Conservation (phyloP, 805 yeast genomes). For the Ogataea pignaliae region DNA sequence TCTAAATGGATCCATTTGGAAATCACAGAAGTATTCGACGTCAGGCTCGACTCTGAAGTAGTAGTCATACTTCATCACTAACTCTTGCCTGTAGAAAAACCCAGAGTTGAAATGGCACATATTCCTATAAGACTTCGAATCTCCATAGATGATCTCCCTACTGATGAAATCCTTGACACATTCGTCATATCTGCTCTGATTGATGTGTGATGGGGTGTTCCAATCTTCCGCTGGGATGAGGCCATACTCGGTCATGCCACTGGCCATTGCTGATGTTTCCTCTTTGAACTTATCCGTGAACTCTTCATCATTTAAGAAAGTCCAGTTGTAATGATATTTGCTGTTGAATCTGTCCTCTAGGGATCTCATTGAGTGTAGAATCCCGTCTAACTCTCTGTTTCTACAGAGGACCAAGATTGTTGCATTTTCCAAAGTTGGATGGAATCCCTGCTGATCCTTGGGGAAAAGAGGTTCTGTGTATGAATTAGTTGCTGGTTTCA, state of each 20-base stretch:
- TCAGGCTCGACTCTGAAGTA: constrained; percentile 97
- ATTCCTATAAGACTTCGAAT: constrained; percentile 68
- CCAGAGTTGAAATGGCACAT: constrained; percentile 97
- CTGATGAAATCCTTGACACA: constrained; percentile 40
- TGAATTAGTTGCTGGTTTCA: constrained; percentile 38
- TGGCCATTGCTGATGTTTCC: constrained; percentile 56
- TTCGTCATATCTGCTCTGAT: constrained; percentile 48
- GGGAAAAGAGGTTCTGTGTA: constrained; percentile 30
- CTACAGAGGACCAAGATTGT: constrained; percentile 84
- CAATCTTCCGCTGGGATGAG: constrained; percentile 65
- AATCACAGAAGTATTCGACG: constrained; percentile 83
- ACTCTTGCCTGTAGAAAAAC: constrained; percentile 74
- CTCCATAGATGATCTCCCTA: constrained; percentile 58
- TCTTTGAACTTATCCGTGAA: constrained; percentile 60
- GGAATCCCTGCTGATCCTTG: constrained; percentile 2
- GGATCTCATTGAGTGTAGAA: constrained; percentile 69
- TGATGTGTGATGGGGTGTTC: constrained; percentile 72
- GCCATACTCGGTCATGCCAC: constrained; percentile 66
- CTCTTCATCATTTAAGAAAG: constrained; percentile 70
- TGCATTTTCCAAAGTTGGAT: constrained; percentile 63
- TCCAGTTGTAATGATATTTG: constrained; percentile 70
- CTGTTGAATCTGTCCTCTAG: constrained; percentile 71
- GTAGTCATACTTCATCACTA: constrained; percentile 71
- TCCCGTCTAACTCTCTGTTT: constrained; percentile 73
- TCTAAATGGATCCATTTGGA: constrained; percentile 81